These are phyloP conservation scores for Botrytis elliptica DNA, from an alignment of 2,329 filamentous ascomycete genomes.

Conservation along the genomic window DNA sequence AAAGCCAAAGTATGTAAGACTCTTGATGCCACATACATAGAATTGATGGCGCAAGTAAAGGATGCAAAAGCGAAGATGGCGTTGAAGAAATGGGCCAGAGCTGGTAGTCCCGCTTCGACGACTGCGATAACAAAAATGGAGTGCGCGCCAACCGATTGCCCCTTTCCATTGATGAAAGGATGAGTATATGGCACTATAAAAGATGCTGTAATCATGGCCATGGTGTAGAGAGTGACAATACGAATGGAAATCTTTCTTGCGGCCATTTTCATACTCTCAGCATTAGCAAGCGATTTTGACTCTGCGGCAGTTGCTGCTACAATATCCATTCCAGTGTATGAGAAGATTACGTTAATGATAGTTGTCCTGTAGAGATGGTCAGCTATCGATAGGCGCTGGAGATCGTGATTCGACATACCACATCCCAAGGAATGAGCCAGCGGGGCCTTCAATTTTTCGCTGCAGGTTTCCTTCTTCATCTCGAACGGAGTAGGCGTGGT, in stretches of 20 bases:
- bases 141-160: slow-evolving; percentile 40
- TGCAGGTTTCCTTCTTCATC: slow-evolving; percentile 37
- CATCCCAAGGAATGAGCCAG: slow-evolving; percentile 43
- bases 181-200: slow-evolving; percentile 43
- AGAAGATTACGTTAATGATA: slow-evolving; percentile 40
- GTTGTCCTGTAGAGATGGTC: slow-evolving; percentile 38
- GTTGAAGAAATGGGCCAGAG: slow-evolving; percentile 37
- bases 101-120: slow-evolving; percentile 42
- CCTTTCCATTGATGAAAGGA: slow-evolving; percentile 44
- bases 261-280: slow-evolving; percentile 45
- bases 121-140: slow-evolving; percentile 44
- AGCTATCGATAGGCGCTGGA: neutral
- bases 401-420: slow-evolving; percentile 37
- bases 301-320: slow-evolving; percentile 43
- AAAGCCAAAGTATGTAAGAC: slow-evolving; percentile 43
- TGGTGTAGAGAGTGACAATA: slow-evolving; percentile 38
- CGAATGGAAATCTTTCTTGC: slow-evolving; percentile 43
- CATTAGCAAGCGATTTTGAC: slow-evolving; percentile 39
- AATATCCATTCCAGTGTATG: slow-evolving; percentile 40
- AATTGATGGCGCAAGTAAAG: slow-evolving; percentile 42
- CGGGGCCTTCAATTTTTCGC: slow-evolving; percentile 38
- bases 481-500: slow-evolving; percentile 38
- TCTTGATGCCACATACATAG: slow-evolving; percentile 42
- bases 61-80: slow-evolving; percentile 43
- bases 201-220: slow-evolving; percentile 34